These are phyloP conservation scores for Colletotrichum spaethianum DNA, from an alignment of 2,329 filamentous ascomycete genomes.

Conservation along the genomic window DNA sequence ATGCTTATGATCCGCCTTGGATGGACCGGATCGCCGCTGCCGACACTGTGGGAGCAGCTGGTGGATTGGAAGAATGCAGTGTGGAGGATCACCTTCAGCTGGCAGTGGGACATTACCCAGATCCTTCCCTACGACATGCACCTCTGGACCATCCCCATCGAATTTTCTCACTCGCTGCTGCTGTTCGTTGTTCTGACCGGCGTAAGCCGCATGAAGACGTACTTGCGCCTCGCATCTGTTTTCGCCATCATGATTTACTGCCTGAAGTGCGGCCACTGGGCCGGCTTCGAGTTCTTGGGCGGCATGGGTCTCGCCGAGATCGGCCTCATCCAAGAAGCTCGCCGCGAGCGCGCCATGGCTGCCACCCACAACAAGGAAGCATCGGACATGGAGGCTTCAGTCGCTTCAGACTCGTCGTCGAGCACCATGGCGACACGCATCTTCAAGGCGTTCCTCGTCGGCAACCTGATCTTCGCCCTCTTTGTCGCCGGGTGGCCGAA, in stretches of 20 bases:
- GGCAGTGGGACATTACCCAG: slow-evolving; percentile 49
- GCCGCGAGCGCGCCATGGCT: slow-evolving; percentile 18
- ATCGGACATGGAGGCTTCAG: slow-evolving; percentile 30
- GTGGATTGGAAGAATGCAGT: slow-evolving; percentile 47
- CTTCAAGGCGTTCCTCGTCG: slow-evolving; percentile 45
- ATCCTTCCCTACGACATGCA: slow-evolving; percentile 56
- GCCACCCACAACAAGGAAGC: slow-evolving; percentile 40
- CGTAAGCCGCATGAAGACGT: slow-evolving; percentile 51
- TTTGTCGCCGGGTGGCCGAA: slow-evolving; percentile 60
- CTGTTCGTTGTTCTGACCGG: slow-evolving; percentile 57
- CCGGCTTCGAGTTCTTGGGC: slow-evolving; percentile 60
- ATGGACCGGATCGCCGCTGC: slow-evolving; percentile 46
- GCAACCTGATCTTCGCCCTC: slow-evolving; percentile 48
- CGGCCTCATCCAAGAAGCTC: slow-evolving; percentile 52
- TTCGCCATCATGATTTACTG: slow-evolving; percentile 55
- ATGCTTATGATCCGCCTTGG: slow-evolving; percentile 52
- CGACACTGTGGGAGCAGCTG: slow-evolving; percentile 46
- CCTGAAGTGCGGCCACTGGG: slow-evolving; percentile 57
- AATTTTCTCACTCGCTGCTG: slow-evolving; percentile 62
- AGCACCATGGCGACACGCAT: slow-evolving; percentile 33
- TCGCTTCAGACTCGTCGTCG: slow-evolving; percentile 6
- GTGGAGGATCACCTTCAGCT: slow-evolving; percentile 46
- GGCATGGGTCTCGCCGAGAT: slow-evolving; percentile 63
- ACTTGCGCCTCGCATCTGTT: slow-evolving; percentile 49
- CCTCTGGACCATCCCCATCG: slow-evolving; percentile 65